Evolutionary conservation across 257 asterid species (phyloP).

Genomic region (Coffea canephora): DNA sequence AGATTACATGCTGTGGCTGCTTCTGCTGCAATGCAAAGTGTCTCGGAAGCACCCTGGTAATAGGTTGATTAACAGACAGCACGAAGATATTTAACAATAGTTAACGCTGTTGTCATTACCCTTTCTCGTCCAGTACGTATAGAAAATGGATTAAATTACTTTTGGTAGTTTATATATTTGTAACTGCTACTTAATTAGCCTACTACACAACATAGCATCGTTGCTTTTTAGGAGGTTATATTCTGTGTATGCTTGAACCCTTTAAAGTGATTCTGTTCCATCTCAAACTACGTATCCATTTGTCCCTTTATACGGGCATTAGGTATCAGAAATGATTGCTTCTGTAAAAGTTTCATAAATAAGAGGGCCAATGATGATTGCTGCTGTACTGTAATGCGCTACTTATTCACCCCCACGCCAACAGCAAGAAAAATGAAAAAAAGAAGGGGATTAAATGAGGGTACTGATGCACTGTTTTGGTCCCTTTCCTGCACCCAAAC

Average conservation of each 20-base stretch:
- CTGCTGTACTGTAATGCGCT: not conserved
- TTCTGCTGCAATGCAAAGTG: no score
- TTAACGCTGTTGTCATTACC: not conserved
- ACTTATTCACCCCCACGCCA: not conserved
- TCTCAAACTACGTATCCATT: not conserved
- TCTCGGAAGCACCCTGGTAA: not conserved
- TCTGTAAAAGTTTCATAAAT: slow-evolving; percentile 2
- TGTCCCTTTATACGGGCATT: not conserved
- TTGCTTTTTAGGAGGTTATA: slow-evolving; percentile 7
- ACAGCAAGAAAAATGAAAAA: not conserved
- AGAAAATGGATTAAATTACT: not conserved
- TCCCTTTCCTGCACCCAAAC: not conserved
- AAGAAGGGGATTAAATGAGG: not conserved
- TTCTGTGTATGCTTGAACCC: not conserved
- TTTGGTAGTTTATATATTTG: not conserved
- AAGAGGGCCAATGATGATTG: slow-evolving; percentile 8
- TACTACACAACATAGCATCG: not conserved
- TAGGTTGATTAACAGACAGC: not conserved
- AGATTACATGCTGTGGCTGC: no score
- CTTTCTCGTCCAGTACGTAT: not conserved
- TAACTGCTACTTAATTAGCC: not conserved
- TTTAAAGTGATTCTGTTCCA: slow-evolving; percentile 5
- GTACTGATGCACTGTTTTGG: slow-evolving; percentile 8
- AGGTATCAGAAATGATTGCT: slow-evolving; percentile 13
- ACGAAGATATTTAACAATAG: not conserved